Conservation (phyloP, 345 rosid genomes). For the Capsella bursapastoris region DNA sequence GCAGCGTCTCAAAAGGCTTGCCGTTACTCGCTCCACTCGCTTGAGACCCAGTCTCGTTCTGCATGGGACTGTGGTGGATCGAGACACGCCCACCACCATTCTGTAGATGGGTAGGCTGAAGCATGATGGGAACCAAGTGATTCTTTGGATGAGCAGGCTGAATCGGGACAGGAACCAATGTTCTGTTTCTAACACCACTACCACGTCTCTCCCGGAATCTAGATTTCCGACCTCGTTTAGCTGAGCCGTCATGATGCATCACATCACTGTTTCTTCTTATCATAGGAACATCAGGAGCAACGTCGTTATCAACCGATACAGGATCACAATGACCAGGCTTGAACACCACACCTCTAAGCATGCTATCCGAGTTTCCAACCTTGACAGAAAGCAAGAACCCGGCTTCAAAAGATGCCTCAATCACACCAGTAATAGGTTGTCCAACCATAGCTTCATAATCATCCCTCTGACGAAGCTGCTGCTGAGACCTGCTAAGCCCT, state of each 20-base stretch:
- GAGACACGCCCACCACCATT: constrained; percentile 48
- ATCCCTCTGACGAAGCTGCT: constrained; percentile 42
- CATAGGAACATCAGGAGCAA: constrained; percentile 79
- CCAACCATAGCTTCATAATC: constrained; percentile 61
- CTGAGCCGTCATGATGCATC: constrained; percentile 46
- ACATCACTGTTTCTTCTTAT: constrained; percentile 61
- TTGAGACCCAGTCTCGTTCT: constrained; percentile 40
- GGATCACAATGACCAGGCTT: constrained; percentile 73
- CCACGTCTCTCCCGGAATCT: constrained; percentile 38
- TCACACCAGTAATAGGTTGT: constrained; percentile 68
- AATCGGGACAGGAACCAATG: constrained; percentile 40
- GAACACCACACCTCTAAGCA: constrained; percentile 81
- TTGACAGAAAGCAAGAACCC: constrained; percentile 80
- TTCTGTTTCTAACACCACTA: constrained; percentile 34
- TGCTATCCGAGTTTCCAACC: constrained; percentile 59
- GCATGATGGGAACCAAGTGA: constrained; percentile 56
- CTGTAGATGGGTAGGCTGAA: constrained; percentile 52
- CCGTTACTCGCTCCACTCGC: constrained; percentile 41
- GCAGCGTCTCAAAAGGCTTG: constrained; percentile 65
- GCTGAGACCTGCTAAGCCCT: constrained; percentile 45
- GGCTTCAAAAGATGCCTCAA: constrained; percentile 75
- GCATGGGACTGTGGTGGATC: constrained; percentile 35
- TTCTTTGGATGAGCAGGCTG: constrained; percentile 54
- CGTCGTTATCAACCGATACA: constrained; percentile 63
- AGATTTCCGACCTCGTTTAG: constrained; percentile 44